Conservation (phyloP, 176 grass and related monocot genomes). For the Alloteropsis semialata region DNA sequence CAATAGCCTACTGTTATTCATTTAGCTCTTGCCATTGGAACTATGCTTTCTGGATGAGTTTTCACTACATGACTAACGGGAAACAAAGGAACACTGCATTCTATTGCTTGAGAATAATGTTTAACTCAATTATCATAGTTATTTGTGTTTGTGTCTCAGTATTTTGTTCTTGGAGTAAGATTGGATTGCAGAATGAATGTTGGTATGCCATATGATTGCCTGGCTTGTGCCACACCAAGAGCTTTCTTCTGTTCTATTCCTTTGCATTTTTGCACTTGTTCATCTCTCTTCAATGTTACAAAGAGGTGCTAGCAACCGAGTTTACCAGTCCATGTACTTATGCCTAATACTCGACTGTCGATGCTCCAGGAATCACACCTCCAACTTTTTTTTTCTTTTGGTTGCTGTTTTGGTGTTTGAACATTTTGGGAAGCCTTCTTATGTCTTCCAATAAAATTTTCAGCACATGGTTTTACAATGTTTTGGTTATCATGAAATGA, state of each 20-base stretch:
- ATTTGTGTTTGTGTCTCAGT: background rate
- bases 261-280: background rate
- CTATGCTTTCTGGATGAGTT: background rate
- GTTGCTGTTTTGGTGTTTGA: background rate
- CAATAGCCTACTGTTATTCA: background rate
- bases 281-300: background rate
- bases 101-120: background rate
- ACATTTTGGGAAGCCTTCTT: background rate
- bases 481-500: background rate
- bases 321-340: constrained; percentile 4
- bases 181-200: background rate
- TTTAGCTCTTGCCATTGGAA: constrained; percentile 21
- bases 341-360: background rate
- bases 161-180: background rate
- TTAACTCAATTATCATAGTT: background rate
- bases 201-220: background rate
- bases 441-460: background rate
- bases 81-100: background rate
- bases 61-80: background rate
- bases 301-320: background rate
- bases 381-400: background rate
- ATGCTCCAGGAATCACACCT: constrained; percentile 18
- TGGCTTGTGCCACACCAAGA: background rate
- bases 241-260: background rate
- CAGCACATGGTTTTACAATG: background rate